Evolutionary conservation across 148 eudicot species (phyloP).

Genomic region (Vaccinium darrowii): DNA sequence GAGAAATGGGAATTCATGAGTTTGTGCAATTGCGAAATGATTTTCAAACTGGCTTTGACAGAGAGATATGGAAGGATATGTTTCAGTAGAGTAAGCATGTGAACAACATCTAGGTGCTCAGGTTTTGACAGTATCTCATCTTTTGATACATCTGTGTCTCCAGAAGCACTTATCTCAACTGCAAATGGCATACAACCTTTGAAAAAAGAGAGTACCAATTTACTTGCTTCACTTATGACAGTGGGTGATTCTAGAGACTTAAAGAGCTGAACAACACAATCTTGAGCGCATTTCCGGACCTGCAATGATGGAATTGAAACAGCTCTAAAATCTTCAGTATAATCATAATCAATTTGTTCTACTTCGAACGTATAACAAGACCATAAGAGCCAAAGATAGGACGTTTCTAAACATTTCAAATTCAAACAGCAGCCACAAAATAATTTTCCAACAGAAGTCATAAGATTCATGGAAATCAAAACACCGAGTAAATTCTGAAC

Average conservation of each 20-base stretch:
- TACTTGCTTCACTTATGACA: constrained; percentile 57
- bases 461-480: neutral
- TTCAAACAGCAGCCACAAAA: neutral
- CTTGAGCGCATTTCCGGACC: constrained; percentile 87
- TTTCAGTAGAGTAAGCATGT: constrained; percentile 59
- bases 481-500: neutral
- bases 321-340: neutral
- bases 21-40: constrained; percentile 45
- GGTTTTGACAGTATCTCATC: constrained; percentile 36
- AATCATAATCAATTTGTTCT: neutral
- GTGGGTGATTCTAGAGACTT: constrained; percentile 44
- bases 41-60: constrained; percentile 31
- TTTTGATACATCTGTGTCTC: constrained; percentile 27
- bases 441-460: neutral
- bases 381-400: neutral
- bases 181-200: constrained; percentile 50
- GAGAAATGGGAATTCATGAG: constrained; percentile 47
- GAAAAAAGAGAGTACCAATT: constrained; percentile 45
- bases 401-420: neutral
- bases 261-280: constrained; percentile 54
- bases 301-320: constrained; percentile 19
- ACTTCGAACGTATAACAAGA: neutral
- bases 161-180: constrained; percentile 31
- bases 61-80: constrained; percentile 59
- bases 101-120: constrained; percentile 61